Conservation (phyloP, 2,329 filamentous ascomycete species). For the Scedosporium minutisporum region DNA sequence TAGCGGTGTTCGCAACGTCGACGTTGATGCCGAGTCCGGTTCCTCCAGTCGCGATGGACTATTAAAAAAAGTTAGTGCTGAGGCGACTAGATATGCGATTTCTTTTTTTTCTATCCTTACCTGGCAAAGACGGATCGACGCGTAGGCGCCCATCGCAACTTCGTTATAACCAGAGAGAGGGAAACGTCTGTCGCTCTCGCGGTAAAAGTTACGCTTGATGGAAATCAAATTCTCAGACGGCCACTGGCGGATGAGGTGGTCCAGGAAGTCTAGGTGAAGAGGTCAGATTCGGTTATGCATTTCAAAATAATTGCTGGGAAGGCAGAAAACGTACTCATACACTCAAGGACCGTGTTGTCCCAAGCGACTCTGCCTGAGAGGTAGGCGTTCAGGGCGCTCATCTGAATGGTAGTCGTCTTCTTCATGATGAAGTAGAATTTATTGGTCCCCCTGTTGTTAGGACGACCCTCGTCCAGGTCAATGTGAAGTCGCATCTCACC, state of each 20-base stretch:
- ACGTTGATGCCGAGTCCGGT: constrained; percentile 72
- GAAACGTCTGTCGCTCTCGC: constrained; percentile 34
- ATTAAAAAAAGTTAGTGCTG: constrained; percentile 16
- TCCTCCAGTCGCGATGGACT: constrained; percentile 32
- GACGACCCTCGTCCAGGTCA: constrained; percentile 62
- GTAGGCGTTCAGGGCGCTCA: constrained; percentile 58
- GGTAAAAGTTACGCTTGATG: constrained; percentile 80
- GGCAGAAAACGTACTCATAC: constrained; percentile 43
- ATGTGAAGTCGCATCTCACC: constrained; percentile 49
- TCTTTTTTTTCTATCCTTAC: constrained; percentile 26
- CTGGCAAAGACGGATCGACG: constrained; percentile 69
- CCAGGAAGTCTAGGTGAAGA: constrained; percentile 53
- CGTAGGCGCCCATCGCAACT: constrained; percentile 82
- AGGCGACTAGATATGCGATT: constrained; percentile 8
- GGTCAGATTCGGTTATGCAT: not conserved
- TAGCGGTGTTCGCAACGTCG: constrained; percentile 84
- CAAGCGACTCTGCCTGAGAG: constrained; percentile 50
- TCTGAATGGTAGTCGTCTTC: constrained; percentile 57
- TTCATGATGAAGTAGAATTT: constrained; percentile 52
- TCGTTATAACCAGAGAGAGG: constrained; percentile 53
- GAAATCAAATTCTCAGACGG: constrained; percentile 58
- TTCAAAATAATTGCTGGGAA: not conserved
- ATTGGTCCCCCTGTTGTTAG: constrained; percentile 30
- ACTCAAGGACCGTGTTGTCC: constrained; percentile 61
- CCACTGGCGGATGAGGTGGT: constrained; percentile 77